phyloP scores from a whole-genome alignment of 2,329 filamentous ascomycete genomes.

The Clonostachys rhizophaga region DNA sequence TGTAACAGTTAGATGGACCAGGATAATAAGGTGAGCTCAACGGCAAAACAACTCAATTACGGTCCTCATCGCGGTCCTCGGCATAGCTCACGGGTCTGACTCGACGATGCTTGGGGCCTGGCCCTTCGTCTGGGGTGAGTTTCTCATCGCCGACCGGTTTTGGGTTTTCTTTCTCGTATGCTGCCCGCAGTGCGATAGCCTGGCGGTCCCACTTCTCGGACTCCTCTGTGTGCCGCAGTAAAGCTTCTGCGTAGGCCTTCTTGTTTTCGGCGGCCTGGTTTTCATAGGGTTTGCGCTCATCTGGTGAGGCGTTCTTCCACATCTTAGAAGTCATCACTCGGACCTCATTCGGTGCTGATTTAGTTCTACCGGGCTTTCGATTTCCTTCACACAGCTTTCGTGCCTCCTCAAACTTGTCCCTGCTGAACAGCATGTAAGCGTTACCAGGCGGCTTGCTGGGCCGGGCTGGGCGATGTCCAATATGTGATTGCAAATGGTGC shows the following conservation, averaged over 20 bases:
- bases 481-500: conserved; percentile 44
- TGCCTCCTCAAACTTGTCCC: conserved; percentile 64
- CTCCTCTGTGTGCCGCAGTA: conserved; percentile 56
- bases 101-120: conserved; percentile 14
- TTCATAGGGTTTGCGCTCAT: conserved; percentile 72
- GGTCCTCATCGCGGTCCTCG: no score
- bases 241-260: conserved; percentile 51
- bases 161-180: conserved; percentile 50
- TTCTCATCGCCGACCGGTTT: conserved; percentile 16
- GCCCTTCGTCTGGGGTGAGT: conserved; percentile 4
- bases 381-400: conserved; percentile 58
- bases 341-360: conserved; percentile 72
- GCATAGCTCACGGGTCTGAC: conserved; percentile 23
- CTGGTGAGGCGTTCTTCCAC: conserved; percentile 76
- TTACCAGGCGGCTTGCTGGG: conserved; percentile 74
- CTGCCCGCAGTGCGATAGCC: conserved; percentile 46
- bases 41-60: no score
- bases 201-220: conserved; percentile 68
- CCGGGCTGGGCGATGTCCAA: conserved; percentile 71
- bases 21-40: no score
- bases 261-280: conserved; percentile 71
- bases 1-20: no score
- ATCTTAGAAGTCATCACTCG: conserved; percentile 81
- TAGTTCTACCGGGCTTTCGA: conserved; percentile 53
- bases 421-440: conserved; percentile 86